phyloP scores from a whole-genome alignment of 1,139 yeast genomes.

The Kodamaea suecica region DNA sequence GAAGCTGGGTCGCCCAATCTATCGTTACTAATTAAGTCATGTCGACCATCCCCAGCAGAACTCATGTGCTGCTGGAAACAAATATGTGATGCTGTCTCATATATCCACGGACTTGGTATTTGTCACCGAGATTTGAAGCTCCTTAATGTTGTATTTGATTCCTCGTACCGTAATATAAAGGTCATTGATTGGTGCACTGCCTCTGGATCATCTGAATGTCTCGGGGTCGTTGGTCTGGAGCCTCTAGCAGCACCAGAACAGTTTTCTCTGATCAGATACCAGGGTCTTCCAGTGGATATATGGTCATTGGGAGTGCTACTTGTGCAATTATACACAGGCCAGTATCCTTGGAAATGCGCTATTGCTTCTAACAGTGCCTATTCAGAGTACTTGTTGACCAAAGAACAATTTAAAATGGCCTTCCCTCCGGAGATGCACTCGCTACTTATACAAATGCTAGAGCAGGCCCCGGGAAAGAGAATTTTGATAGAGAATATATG shows the following conservation, averaged over 20 bases:
- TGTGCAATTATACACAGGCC: constrained; percentile 22
- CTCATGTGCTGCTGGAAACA: constrained; percentile 35
- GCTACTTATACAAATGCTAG: neutral
- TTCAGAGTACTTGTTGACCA: constrained; percentile 1
- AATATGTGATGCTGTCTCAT: constrained; percentile 28
- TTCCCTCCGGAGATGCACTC: neutral
- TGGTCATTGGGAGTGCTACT: constrained; percentile 52
- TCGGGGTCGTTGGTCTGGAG: constrained; percentile 52
- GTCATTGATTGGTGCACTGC: constrained; percentile 42
- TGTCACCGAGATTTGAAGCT: constrained; percentile 46
- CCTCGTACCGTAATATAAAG: constrained; percentile 24
- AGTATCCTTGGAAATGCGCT: constrained; percentile 40
- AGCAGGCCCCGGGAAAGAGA: constrained; percentile 1
- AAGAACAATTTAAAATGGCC: neutral
- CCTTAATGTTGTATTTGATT: constrained; percentile 35
- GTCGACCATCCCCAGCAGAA: constrained; percentile 14
- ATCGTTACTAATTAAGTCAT: constrained; percentile 13
- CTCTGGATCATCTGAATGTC: constrained; percentile 18
- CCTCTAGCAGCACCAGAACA: constrained; percentile 50
- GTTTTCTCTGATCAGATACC: constrained; percentile 31
- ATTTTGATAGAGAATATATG: constrained; percentile 4
- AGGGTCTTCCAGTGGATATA: constrained; percentile 41
- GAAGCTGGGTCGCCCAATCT: constrained; percentile 34
- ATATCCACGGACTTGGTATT: constrained; percentile 29
- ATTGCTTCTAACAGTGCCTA: constrained; percentile 17